Conservation (phyloP, 2,329 filamentous ascomycete genomes). For the Phoma sp. region DNA sequence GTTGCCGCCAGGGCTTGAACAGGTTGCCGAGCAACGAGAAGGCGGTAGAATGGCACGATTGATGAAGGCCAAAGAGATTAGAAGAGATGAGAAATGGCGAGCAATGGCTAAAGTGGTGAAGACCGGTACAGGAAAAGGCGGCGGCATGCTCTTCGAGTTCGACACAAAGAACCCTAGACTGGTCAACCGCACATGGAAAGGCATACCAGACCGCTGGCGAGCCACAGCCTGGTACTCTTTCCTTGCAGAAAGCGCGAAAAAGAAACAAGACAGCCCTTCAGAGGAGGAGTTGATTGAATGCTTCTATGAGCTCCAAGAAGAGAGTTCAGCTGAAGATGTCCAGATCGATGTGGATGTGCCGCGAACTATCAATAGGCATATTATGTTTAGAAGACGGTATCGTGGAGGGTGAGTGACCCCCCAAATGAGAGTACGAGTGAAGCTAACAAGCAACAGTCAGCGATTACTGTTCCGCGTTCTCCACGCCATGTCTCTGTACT, state of each 20-base stretch:
- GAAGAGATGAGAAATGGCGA: conserved; percentile 71
- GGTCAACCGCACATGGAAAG: conserved; percentile 94
- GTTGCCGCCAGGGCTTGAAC: conserved; percentile 60
- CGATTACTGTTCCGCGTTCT: conserved; percentile 90
- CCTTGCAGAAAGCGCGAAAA: conserved; percentile 76
- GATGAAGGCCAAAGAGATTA: conserved; percentile 66
- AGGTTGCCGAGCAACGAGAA: conserved; percentile 54
- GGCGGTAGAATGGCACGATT: conserved; percentile 57
- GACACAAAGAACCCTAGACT: conserved; percentile 80
- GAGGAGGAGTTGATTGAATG: conserved; percentile 75
- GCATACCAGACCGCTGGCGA: conserved; percentile 95
- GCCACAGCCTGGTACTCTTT: conserved; percentile 95
- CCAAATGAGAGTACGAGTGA: not conserved
- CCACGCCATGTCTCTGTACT: conserved; percentile 89
- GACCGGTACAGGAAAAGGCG: conserved; percentile 60
- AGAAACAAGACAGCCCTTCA: conserved; percentile 65
- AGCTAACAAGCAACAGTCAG: conserved; percentile 59
- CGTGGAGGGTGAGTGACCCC: conserved; percentile 69
- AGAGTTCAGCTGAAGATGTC: conserved; percentile 85
- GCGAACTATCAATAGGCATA: conserved; percentile 90
- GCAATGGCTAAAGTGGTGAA: conserved; percentile 66
- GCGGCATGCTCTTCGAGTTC: conserved; percentile 77
- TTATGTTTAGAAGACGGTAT: conserved; percentile 95
- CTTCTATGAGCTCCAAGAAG: conserved; percentile 76
- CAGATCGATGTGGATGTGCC: conserved; percentile 98